Evolutionary conservation across 257 asterid genomes (phyloP).

Genomic region (Ajuga chamaepitys): DNA sequence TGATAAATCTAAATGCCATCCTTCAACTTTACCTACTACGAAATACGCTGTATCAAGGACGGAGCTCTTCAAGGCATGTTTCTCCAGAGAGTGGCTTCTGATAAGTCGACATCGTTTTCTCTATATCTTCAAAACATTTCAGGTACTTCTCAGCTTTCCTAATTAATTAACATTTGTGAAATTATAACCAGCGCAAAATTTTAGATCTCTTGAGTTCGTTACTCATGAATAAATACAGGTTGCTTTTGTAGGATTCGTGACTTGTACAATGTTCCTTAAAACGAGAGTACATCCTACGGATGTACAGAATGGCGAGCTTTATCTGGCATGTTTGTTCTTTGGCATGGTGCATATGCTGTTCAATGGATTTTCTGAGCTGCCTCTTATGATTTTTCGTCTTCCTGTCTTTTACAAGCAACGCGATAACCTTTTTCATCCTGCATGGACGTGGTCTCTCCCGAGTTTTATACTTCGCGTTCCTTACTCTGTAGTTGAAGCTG

Average conservation of each 20-base stretch:
- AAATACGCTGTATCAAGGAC: constrained; percentile 52
- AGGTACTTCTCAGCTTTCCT: constrained; percentile 40
- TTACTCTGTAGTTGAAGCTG: constrained; percentile 72
- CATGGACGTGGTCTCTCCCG: constrained; percentile 81
- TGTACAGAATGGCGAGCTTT: constrained; percentile 50
- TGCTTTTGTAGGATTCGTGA: constrained; percentile 69
- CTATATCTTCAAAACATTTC: constrained; percentile 67
- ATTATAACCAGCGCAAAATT: neutral
- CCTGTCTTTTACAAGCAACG: constrained; percentile 93
- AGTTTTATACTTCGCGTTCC: constrained; percentile 75
- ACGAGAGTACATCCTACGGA: constrained; percentile 69
- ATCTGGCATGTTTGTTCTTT: constrained; percentile 65
- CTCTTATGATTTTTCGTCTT: constrained; percentile 74
- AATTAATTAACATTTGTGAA: neutral
- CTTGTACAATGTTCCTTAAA: constrained; percentile 75
- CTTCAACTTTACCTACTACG: constrained; percentile 57
- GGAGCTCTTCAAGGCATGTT: constrained; percentile 81
- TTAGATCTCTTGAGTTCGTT: neutral
- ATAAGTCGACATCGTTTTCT: constrained; percentile 64
- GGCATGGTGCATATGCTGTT: constrained; percentile 88
- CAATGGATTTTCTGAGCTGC: constrained; percentile 86
- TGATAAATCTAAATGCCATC: constrained; percentile 57
- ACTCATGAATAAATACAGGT: constrained; percentile 41
- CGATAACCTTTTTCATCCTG: constrained; percentile 85
- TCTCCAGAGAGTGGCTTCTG: constrained; percentile 68